These are phyloP conservation scores for Citrus unshiu DNA, from an alignment of 345 rosid genomes.

Conservation along the genomic window DNA sequence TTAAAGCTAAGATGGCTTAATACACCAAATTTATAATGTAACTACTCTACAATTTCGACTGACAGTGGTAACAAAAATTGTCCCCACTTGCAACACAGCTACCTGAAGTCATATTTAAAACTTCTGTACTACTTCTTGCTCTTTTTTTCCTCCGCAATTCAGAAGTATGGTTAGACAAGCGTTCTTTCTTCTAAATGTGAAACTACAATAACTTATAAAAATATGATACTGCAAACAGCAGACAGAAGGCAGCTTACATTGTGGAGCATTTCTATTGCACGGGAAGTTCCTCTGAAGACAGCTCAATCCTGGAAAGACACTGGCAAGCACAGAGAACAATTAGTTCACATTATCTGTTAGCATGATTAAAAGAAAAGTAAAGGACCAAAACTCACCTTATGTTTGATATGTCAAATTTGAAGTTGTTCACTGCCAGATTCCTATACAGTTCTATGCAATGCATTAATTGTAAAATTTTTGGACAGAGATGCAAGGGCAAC, in stretches of 20 bases:
- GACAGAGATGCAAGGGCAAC: neutral
- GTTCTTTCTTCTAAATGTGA: neutral
- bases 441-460: conserved; percentile 13
- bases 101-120: neutral
- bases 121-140: neutral
- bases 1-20: too few relatives aligned
- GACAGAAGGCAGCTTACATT: conserved; percentile 20
- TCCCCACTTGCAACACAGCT: neutral
- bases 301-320: conserved; percentile 31
- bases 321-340: conserved; percentile 12
- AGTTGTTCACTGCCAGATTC: conserved; percentile 37
- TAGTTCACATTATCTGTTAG: neutral
- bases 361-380: neutral
- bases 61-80: neutral
- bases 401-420: conserved; percentile 24
- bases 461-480: neutral
- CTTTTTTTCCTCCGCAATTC: neutral
- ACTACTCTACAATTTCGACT: neutral
- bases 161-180: neutral
- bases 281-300: conserved; percentile 35
- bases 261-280: conserved; percentile 26
- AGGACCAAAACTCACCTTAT: conserved; percentile 14
- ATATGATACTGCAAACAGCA: neutral
- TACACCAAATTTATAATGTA: neutral
- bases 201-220: neutral